Percentiles rank a stretch among this genome's conserved stretches.
Conservation (phyloP, 345 rosid genomes). For the Excoecaria agallocha region DNA sequence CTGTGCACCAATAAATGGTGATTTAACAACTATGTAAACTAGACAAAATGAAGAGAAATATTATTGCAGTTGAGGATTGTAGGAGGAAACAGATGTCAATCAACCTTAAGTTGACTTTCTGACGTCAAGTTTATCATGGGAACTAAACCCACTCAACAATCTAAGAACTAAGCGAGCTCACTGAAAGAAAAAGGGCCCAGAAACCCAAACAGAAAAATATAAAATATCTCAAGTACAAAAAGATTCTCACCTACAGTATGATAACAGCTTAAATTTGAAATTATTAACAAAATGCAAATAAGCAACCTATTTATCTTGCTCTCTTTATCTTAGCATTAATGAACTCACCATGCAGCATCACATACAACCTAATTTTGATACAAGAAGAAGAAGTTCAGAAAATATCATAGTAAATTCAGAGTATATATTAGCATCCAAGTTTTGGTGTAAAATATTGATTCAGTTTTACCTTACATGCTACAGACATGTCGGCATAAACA, state of each 20-base stretch:
- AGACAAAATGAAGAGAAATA: neutral
- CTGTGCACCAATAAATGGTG: slow-evolving; percentile 28
- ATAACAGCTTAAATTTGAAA: neutral
- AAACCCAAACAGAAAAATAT: neutral
- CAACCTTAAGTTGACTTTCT: neutral
- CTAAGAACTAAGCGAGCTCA: neutral
- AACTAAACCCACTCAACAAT: neutral
- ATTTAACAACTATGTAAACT: neutral
- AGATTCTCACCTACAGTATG: neutral
- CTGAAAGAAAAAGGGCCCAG: neutral
- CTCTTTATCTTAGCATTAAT: neutral
- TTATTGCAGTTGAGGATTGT: slow-evolving; percentile 4
- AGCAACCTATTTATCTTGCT: neutral
- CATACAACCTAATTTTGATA: too few relatives aligned
- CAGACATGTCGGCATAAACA: slow-evolving; percentile 96
- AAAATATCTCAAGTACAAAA: neutral
- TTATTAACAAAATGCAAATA: neutral
- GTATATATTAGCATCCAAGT: neutral
- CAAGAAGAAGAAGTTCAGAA: too few relatives aligned
- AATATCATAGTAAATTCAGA: neutral
- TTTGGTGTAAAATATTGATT: neutral
- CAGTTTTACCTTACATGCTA: slow-evolving; percentile 75
- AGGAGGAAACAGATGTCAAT: neutral
- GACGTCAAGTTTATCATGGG: neutral
- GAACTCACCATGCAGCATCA: neutral